phyloP scores from a whole-genome alignment of 768 basidiomycete species.

The Auricularia heimuer region DNA sequence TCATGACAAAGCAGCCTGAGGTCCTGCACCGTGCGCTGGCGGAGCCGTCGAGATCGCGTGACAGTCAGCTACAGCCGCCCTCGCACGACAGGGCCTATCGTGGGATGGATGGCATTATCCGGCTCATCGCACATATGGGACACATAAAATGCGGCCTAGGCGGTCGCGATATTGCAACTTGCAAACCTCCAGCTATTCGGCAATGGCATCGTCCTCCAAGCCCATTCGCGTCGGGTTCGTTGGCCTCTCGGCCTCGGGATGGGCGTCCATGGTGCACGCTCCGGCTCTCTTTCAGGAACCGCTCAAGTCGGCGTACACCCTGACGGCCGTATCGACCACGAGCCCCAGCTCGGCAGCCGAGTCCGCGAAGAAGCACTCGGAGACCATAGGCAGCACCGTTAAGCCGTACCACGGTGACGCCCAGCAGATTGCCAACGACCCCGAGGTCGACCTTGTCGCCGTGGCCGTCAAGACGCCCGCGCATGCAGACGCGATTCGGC shows the following conservation, averaged over 20 bases:
- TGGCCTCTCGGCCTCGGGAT: neutral
- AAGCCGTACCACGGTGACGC: conserved; percentile 13
- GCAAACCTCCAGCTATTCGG: no score
- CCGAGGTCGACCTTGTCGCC: conserved; percentile 28
- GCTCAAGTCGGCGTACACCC: conserved; percentile 12
- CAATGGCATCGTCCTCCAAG: neutral
- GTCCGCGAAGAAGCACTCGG: conserved; percentile 23
- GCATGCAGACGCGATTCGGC: conserved; percentile 22
- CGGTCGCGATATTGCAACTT: no score
- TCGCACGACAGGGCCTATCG: no score
- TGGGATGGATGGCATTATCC: no score
- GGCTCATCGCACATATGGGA: no score
- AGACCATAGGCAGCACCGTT: conserved; percentile 9
- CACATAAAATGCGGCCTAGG: no score
- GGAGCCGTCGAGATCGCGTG: no score
- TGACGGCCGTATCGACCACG: conserved; percentile 28
- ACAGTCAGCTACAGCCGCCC: no score
- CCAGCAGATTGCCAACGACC: conserved; percentile 21
- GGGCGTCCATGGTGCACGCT: neutral
- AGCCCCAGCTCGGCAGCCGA: conserved; percentile 21
- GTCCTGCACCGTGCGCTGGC: no score
- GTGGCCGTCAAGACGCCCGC: conserved; percentile 25
- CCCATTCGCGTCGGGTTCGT: neutral
- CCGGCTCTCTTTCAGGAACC: neutral
- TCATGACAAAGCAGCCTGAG: no score